phyloP scores from a whole-genome alignment of 768 basidiomycete genomes.

The Lactifluus rugatus region DNA sequence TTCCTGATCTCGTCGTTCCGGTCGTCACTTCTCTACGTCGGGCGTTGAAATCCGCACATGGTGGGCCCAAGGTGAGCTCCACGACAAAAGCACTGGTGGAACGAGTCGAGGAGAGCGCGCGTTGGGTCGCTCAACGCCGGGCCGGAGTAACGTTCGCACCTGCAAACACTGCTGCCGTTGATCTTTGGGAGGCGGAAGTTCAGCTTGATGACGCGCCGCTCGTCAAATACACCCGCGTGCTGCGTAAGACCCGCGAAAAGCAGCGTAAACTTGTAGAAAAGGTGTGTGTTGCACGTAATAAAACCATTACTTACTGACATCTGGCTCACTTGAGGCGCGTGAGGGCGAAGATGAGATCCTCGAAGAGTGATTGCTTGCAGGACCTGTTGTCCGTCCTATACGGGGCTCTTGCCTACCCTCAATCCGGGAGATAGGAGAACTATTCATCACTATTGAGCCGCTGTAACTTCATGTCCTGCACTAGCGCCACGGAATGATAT shows the following conservation, averaged over 20 bases:
- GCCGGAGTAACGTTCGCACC: slow-evolving; percentile 69
- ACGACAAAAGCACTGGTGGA: slow-evolving; percentile 73
- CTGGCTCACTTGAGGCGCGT: slow-evolving; percentile 40
- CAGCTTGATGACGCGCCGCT: slow-evolving; percentile 65
- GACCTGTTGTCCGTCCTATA: background rate
- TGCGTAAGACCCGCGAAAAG: slow-evolving; percentile 72
- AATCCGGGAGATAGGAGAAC: background rate
- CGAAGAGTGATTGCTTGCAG: slow-evolving; percentile 30
- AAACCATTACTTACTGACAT: background rate
- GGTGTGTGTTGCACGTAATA: slow-evolving; percentile 31
- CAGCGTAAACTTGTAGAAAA: slow-evolving; percentile 62
- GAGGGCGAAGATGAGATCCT: slow-evolving; percentile 63
- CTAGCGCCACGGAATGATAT: background rate
- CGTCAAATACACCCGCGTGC: slow-evolving; percentile 70
- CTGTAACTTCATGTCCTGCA: background rate
- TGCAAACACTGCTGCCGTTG: slow-evolving; percentile 55
- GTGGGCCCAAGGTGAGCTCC: slow-evolving; percentile 45
- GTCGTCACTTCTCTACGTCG: slow-evolving; percentile 63
- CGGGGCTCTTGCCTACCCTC: background rate
- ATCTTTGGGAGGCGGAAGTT: slow-evolving; percentile 58
- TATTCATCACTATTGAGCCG: background rate
- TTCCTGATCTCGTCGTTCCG: slow-evolving; percentile 87
- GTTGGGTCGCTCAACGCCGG: slow-evolving; percentile 67
- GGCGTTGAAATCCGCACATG: slow-evolving; percentile 53
- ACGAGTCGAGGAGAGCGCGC: slow-evolving; percentile 73